Percentiles rank a stretch among this genome's conserved stretches.
Conservation (phyloP, 768 basidiomycete species). For the Lactifluus subvellereus region DNA sequence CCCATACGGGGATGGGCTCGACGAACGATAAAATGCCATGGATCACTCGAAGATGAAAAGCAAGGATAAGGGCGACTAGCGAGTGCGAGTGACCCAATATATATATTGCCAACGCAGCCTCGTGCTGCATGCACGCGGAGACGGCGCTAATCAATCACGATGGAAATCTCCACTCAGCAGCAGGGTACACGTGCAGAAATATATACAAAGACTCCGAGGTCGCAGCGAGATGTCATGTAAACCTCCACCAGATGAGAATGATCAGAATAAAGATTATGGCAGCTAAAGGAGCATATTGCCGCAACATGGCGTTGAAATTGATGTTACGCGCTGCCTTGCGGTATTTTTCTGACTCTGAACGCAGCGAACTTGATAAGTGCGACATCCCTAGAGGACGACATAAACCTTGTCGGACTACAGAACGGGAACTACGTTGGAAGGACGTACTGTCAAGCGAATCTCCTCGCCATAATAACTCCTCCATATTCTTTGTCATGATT, state of each 20-base stretch:
- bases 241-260: slow-evolving; percentile 74
- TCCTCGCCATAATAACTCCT: slow-evolving; percentile 95
- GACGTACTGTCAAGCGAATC: slow-evolving; percentile 90
- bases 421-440: background rate
- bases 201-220: slow-evolving; percentile 9
- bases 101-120: slow-evolving; percentile 13
- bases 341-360: slow-evolving; percentile 97
- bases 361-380: slow-evolving; percentile 86
- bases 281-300: slow-evolving; percentile 92
- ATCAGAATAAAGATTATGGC: slow-evolving; percentile 76
- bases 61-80: background rate
- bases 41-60: slow-evolving; percentile 6
- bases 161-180: slow-evolving; percentile 6
- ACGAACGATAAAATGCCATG: slow-evolving; percentile 21
- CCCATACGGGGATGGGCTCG: slow-evolving; percentile 13
- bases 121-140: slow-evolving; percentile 1
- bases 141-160: slow-evolving; percentile 9
- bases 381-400: slow-evolving; percentile 74
- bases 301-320: slow-evolving; percentile 87
- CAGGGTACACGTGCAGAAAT: slow-evolving; percentile 5
- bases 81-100: slow-evolving; percentile 1
- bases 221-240: slow-evolving; percentile 38
- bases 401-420: background rate
- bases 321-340: slow-evolving; percentile 92
- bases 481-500: slow-evolving; percentile 99